These are phyloP conservation scores for Grosmannia huntii DNA, from an alignment of 2,329 filamentous ascomycete genomes.

Conservation along the genomic window DNA sequence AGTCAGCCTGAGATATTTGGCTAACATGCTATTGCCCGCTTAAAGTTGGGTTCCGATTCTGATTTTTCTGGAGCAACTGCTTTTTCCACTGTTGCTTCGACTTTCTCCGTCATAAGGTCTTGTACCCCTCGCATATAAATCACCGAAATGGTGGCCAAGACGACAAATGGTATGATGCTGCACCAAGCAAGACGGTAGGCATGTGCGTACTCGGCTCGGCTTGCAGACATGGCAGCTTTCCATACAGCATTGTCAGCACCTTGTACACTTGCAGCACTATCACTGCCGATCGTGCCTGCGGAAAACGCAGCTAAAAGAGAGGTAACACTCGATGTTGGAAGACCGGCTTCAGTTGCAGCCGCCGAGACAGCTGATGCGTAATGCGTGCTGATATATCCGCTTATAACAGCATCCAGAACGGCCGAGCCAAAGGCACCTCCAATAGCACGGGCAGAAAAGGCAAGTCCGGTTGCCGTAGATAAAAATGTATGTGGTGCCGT, in stretches of 20 bases:
- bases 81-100: slow-evolving; percentile 37
- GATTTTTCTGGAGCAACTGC: slow-evolving; percentile 4
- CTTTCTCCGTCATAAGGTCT: slow-evolving; percentile 39
- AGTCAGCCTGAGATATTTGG: no score
- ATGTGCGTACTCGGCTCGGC: slow-evolving; percentile 30
- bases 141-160: slow-evolving; percentile 31
- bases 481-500: slow-evolving; percentile 38
- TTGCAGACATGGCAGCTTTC: slow-evolving; percentile 24
- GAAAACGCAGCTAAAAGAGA: slow-evolving; percentile 26
- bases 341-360: slow-evolving; percentile 29
- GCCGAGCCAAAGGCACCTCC: slow-evolving; percentile 40
- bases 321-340: slow-evolving; percentile 24
- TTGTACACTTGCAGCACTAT: slow-evolving; percentile 16
- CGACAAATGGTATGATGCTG: slow-evolving; percentile 37
- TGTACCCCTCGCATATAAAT: slow-evolving; percentile 31
- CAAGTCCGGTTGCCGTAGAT: slow-evolving; percentile 38
- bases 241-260: slow-evolving; percentile 26
- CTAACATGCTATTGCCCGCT: not conserved
- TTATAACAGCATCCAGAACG: slow-evolving; percentile 37
- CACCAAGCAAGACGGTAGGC: slow-evolving; percentile 37
- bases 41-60: not conserved
- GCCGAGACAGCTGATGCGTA: slow-evolving; percentile 25
- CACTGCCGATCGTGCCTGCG: slow-evolving; percentile 17
- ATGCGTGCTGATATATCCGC: slow-evolving; percentile 27
- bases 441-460: slow-evolving; percentile 38